A percentile compares a stretch with the other conserved stretches of the same genome.
Evolutionary conservation across 2,329 filamentous ascomycete genomes (phyloP).

Genomic region (Nigrograna mackinnonii): DNA sequence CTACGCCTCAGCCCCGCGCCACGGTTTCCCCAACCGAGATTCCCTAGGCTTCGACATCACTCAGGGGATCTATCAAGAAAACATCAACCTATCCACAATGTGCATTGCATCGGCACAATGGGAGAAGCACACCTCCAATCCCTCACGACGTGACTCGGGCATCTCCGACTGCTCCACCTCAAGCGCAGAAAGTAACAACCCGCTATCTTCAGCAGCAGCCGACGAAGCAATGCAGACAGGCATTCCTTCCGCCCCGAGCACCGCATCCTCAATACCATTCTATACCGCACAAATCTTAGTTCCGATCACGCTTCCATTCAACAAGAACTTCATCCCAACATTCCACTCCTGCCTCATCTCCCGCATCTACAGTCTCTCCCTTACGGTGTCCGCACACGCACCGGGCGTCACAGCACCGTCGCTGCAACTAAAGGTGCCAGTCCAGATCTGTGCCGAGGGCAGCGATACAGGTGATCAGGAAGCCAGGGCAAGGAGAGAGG

Average conservation of each 20-base stretch:
- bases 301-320: conserved; percentile 63
- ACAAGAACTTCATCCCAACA: conserved; percentile 67
- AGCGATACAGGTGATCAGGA: conserved; percentile 38
- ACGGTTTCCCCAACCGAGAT: conserved; percentile 51
- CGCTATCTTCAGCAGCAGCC: conserved; percentile 6
- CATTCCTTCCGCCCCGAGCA: conserved; percentile 29
- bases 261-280: conserved; percentile 35
- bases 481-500: conserved; percentile 31
- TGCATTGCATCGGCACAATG: conserved; percentile 62
- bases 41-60: conserved; percentile 48
- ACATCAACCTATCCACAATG: conserved; percentile 56
- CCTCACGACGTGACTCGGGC: conserved; percentile 46
- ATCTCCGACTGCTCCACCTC: conserved; percentile 38
- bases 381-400: conserved; percentile 56
- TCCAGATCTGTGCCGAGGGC: conserved; percentile 48
- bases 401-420: conserved; percentile 44
- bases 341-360: conserved; percentile 71
- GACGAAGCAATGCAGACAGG: conserved; percentile 23
- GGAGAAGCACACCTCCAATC: conserved; percentile 49
- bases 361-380: conserved; percentile 64
- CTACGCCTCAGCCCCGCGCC: conserved; percentile 57
- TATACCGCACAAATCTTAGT: conserved; percentile 68
- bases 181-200: conserved; percentile 12
- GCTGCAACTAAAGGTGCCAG: conserved; percentile 47
- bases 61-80: conserved; percentile 58